A percentile compares a stretch with the other conserved stretches of the same genome.
phyloP scores from a whole-genome alignment of 257 asterid genomes.

The Scutellaria barbata region DNA sequence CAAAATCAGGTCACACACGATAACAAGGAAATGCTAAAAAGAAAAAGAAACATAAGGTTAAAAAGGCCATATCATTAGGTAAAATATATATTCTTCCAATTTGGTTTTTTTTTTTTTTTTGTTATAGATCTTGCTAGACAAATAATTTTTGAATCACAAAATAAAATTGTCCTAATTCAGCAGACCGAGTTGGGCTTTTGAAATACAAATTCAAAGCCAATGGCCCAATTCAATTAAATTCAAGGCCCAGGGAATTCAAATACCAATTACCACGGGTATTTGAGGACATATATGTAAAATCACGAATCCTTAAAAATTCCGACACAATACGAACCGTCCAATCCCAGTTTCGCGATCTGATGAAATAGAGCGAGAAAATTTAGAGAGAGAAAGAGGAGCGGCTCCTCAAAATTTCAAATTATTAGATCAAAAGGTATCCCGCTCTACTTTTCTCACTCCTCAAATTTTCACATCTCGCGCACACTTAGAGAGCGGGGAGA shows the following conservation, averaged over 20 bases:
- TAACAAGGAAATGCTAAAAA: no score
- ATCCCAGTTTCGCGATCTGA: constrained; percentile 21
- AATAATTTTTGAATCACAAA: no score
- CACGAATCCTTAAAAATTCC: neutral
- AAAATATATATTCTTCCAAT: no score
- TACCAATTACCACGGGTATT: neutral
- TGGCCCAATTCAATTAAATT: neutral
- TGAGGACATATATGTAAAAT: constrained; percentile 11
- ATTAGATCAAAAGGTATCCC: constrained; percentile 33
- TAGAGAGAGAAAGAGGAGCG: constrained; percentile 25
- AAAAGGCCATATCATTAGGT: no score
- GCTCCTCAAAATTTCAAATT: constrained; percentile 40
- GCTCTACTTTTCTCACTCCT: constrained; percentile 32
- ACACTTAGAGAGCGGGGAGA: constrained; percentile 6
- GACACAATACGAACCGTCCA: constrained; percentile 31
- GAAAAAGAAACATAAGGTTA: no score
- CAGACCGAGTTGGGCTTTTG: no score
- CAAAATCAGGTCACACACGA: no score
- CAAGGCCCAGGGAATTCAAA: neutral
- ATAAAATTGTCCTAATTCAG: no score
- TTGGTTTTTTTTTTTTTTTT: no score
- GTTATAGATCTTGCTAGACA: no score
- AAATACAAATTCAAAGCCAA: no score
- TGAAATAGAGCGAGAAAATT: neutral
- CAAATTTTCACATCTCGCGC: constrained; percentile 38